phyloP scores from a whole-genome alignment of 768 basidiomycete species.

The Candolleomyces aberdarensis region DNA sequence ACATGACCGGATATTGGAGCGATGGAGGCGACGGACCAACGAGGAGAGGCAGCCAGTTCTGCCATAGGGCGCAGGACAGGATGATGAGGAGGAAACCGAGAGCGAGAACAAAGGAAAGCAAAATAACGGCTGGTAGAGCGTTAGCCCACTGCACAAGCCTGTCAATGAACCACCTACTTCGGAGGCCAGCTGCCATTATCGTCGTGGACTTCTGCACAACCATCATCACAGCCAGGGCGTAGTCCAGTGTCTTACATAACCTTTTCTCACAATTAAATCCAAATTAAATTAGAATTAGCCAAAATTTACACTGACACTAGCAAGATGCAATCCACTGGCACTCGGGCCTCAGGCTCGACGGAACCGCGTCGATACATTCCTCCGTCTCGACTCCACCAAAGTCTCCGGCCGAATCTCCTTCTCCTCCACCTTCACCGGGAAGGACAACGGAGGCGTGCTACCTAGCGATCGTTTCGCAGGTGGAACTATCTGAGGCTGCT shows the following conservation, averaged over 20 bases:
- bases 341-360: constrained; percentile 24
- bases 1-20: background rate
- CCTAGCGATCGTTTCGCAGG: background rate
- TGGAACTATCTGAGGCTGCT: background rate
- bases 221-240: background rate
- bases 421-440: background rate
- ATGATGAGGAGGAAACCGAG: constrained; percentile 98
- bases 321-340: too few species aligned
- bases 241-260: background rate
- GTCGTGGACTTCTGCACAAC: background rate
- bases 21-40: constrained; percentile 66
- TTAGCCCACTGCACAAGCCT: background rate
- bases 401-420: constrained; percentile 23
- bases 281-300: background rate
- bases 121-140: constrained; percentile 72
- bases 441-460: background rate
- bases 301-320: too few species aligned
- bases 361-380: constrained; percentile 35
- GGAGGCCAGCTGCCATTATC: constrained; percentile 64
- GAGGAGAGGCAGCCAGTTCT: constrained; percentile 95
- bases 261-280: background rate
- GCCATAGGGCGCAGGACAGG: constrained; percentile 92
- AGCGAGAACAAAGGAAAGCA: constrained; percentile 95
- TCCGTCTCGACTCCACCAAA: constrained; percentile 39
- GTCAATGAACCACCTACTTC: constrained; percentile 47